Evolutionary conservation across 345 rosid species (phyloP), one percentile per base, ranked within the genome.

Genomic region (Citrus mangshanensis): DNA sequence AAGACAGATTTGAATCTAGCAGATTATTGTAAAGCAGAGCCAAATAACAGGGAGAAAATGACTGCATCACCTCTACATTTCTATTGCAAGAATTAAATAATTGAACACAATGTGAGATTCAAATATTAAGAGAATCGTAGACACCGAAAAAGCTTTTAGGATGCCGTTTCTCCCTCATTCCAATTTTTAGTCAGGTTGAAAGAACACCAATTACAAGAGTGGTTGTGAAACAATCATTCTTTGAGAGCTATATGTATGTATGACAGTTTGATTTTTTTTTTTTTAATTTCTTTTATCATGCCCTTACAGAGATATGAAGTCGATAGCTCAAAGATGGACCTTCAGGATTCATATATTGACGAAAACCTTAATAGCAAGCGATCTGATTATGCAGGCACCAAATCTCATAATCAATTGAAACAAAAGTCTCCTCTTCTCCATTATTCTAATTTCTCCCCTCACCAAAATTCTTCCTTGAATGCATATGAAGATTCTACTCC

Each of bases 281-380:
- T 54, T 35, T 35, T 35, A 1, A 35, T 35, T 35, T 35, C 35
- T 34, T 70, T 62, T 81, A 75, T 77, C 71, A 58, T 81, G 46
- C 60, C 83, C 62, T 71, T 84, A 59, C 86, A 92, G 98, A 83
- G 81, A 81, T 77, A 79, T 82, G 92, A 84, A 79, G 82, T 76
- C 38, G 73, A 83, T 84, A 78, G 80, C 67, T 78, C 84, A 21
- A 86, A 86, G 89, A 74, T 81, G 83, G 78, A 64, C 77, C 79
- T 83, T 67, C 84, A 71, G 80, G 89, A 88, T 79, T 81, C 88
- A 3, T 78, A 77, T 76, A 49, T 81, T 61, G 92, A 76, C 19
- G 87, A 78, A 54, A 86, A 83, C 25, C 72, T 78, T 60, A 80
- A 76, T 65, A 66, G 69, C 58, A 69, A 72, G 74, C 82, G 75